phyloP scores from a whole-genome alignment of 345 rosid species.

The Lenwebbia sp. region DNA sequence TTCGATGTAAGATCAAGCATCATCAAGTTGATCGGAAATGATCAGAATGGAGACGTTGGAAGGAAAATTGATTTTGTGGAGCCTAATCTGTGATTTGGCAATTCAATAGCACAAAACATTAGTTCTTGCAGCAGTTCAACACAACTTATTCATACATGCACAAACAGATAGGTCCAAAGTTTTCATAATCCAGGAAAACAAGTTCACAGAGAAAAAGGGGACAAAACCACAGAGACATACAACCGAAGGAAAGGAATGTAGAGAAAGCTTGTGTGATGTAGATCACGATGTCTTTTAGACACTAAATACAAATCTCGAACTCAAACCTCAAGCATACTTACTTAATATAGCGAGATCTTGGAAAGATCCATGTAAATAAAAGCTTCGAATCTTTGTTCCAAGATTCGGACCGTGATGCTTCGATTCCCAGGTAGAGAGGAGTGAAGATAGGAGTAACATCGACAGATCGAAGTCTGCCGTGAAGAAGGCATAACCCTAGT shows the following conservation, averaged over 20 bases:
- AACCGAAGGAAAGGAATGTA: neutral
- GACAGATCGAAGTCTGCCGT: neutral
- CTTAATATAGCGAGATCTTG: neutral
- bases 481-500: neutral
- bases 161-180: neutral
- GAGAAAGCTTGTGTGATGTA: neutral
- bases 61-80: neutral
- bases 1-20: neutral
- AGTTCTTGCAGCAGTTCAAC: neutral
- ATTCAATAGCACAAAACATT: neutral
- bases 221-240: neutral
- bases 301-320: neutral
- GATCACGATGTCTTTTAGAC: neutral
- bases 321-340: neutral
- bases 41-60: neutral
- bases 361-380: neutral
- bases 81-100: neutral
- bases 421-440: constrained; percentile 33
- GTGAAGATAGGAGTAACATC: constrained; percentile 1
- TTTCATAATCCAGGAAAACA: neutral
- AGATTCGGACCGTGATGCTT: constrained; percentile 59
- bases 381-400: constrained; percentile 6
- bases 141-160: neutral
- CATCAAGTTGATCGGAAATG: neutral
- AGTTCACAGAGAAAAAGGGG: neutral